phyloP scores from a whole-genome alignment of 495 filamentous ascomycete genomes.

The Hypoxylon crocopeplum region DNA sequence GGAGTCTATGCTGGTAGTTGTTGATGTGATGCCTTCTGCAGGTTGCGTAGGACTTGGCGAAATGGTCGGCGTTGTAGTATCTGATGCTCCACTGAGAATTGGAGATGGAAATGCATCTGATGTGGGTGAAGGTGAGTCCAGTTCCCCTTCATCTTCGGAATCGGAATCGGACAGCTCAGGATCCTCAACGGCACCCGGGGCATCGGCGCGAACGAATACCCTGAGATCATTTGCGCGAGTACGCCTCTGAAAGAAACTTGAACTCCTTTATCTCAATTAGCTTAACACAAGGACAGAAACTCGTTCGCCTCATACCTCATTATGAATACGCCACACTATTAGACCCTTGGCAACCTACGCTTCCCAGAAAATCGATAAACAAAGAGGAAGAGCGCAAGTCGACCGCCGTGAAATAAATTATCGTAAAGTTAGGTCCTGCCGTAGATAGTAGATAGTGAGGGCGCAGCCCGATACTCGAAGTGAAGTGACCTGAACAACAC shows the following conservation, averaged over 20 bases:
- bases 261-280: constrained; percentile 16
- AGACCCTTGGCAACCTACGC: constrained; percentile 13
- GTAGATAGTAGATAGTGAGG: constrained; percentile 30
- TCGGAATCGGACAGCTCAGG: constrained; percentile 16
- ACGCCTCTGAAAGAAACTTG: constrained; percentile 21
- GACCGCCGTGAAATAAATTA: constrained; percentile 15
- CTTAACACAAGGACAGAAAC: not conserved
- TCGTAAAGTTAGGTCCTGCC: constrained; percentile 29
- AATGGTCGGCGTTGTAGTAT: not conserved
- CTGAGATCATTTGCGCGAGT: constrained; percentile 21
- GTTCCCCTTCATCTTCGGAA: constrained; percentile 20
- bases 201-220: constrained; percentile 26
- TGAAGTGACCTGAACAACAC: constrained; percentile 26
- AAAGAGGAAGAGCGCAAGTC: constrained; percentile 13
- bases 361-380: constrained; percentile 7
- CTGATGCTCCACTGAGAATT: not conserved
- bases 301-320: constrained; percentile 19
- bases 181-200: not conserved
- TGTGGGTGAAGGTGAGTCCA: constrained; percentile 26
- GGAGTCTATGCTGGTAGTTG: not conserved
- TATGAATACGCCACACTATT: constrained; percentile 23
- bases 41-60: not conserved
- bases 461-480: constrained; percentile 30
- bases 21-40: constrained; percentile 1
- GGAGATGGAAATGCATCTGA: constrained; percentile 9